Base-by-base conservation (phyloP, 768 basidiomycete genomes). In the Phaeotremella skinneri region DNA sequence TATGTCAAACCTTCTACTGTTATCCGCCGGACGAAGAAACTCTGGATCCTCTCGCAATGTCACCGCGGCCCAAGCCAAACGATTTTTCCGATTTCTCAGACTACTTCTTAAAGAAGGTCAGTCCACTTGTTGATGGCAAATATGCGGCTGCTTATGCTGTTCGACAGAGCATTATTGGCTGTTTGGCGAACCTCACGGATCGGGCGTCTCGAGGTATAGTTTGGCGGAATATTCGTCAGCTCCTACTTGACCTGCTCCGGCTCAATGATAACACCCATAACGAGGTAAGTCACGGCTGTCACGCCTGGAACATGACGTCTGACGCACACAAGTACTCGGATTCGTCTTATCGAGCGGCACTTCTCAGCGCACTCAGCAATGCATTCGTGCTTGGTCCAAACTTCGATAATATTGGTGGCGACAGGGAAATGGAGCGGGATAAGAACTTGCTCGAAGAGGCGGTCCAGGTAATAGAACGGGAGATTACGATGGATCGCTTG, bases 191-290 rank as follows among this genome's bases (percentile, higher is more conserved):
- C 52, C 86, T 92, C 2, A 90, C 92, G 64, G 87, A 69, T 34
- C 55, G 64, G 14, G 88, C 71, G 86, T 87, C 58, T 55, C 88
- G 90, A 31, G 43, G 43, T 6, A 91, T 89, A 75, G 86, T 90
- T 0, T 90, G 89, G 13, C 83, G 86, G 0, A 85, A 92, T 53
- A 88, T 94, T 14, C 84, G 90, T 47, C 86, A 86, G 60, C 90
- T 96, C 70, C 80, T 98, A 29, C 86, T 94, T 61, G 92, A 96
- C 73, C 87, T 93, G 63, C 81, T 98, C n/a, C 85, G 87, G 11
- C 91, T 90, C 75, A 97, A 97, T 73, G 94, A 97, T 76, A 98
- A 97, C 75, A 90, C 91, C 2, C 83, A 85, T 20, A 96, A 94
- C 73, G 81, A 84, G 41, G 92, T 94, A 64, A 71, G 90, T 78